Conservation (phyloP, 2,329 filamentous ascomycete genomes). For the Cladophialophora bantiana region DNA sequence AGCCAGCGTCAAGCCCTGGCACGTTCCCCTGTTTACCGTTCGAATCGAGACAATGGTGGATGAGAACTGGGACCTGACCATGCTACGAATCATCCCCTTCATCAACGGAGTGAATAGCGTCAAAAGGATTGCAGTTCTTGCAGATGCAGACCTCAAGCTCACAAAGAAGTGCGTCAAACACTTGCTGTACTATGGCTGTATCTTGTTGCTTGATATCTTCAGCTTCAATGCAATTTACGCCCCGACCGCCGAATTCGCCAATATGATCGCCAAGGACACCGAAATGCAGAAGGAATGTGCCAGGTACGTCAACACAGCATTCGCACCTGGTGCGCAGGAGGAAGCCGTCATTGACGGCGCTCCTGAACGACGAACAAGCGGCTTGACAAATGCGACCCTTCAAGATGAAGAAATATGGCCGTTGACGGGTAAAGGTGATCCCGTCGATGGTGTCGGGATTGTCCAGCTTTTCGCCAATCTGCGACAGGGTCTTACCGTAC, state of each 20-base stretch:
- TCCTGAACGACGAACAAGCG: conserved; percentile 31
- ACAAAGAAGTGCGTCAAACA: conserved; percentile 87
- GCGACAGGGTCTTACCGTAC: conserved; percentile 80
- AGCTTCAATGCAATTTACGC: conserved; percentile 93
- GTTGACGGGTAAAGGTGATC: conserved; percentile 45
- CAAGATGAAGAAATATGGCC: conserved; percentile 51
- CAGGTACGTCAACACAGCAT: conserved; percentile 74
- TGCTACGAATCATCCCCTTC: conserved; percentile 73
- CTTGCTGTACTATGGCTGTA: conserved; percentile 89
- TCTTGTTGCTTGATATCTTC: conserved; percentile 91
- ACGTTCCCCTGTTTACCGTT: conserved; percentile 81
- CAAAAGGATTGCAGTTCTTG: conserved; percentile 80
- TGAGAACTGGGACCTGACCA: conserved; percentile 62
- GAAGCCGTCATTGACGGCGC: conserved; percentile 32
- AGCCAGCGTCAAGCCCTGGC: conserved; percentile 80
- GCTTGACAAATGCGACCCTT: conserved; percentile 36
- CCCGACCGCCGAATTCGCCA: conserved; percentile 76
- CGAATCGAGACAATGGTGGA: conserved; percentile 60
- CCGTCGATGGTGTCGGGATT: conserved; percentile 60
- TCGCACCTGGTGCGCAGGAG: conserved; percentile 45
- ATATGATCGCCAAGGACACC: conserved; percentile 75
- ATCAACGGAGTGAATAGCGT: conserved; percentile 93
- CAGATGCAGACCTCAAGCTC: conserved; percentile 85
- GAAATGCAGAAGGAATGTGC: conserved; percentile 87
- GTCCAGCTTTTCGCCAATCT: conserved; percentile 87